Evolutionary conservation across 257 asterid species (phyloP).

Genomic region (Nicotiana tabacum): DNA sequence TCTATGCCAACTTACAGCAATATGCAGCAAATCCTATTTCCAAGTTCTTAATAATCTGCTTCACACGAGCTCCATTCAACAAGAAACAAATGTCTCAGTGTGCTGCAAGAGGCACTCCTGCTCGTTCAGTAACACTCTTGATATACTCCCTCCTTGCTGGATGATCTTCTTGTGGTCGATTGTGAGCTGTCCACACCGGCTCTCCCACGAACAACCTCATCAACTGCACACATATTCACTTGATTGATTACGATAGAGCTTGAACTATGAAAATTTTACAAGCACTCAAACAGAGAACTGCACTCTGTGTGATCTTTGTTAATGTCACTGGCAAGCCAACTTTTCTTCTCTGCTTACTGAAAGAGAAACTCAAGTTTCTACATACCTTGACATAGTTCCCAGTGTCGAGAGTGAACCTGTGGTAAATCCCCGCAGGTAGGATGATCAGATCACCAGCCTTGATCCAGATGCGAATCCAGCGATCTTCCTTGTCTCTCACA

Average conservation of each 20-base stretch:
- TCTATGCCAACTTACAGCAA: background rate
- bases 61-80: background rate
- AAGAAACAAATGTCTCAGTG: constrained; percentile 22
- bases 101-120: constrained; percentile 43
- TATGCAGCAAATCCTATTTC: background rate
- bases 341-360: background rate
- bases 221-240: constrained; percentile 37
- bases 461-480: constrained; percentile 77
- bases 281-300: background rate
- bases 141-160: constrained; percentile 59
- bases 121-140: constrained; percentile 25
- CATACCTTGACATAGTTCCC: constrained; percentile 64
- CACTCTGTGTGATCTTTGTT: background rate
- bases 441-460: constrained; percentile 74
- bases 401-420: constrained; percentile 74
- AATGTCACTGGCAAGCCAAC: background rate
- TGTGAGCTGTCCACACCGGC: constrained; percentile 78
- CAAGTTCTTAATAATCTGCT: background rate
- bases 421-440: constrained; percentile 88
- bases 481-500: constrained; percentile 60
- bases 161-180: constrained; percentile 80
- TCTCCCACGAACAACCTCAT: constrained; percentile 90
- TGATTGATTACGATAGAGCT: background rate
- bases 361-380: background rate
- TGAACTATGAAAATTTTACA: background rate